Evolutionary conservation across 257 asterid genomes (phyloP).

Genomic region (Penstemon barbatus): DNA sequence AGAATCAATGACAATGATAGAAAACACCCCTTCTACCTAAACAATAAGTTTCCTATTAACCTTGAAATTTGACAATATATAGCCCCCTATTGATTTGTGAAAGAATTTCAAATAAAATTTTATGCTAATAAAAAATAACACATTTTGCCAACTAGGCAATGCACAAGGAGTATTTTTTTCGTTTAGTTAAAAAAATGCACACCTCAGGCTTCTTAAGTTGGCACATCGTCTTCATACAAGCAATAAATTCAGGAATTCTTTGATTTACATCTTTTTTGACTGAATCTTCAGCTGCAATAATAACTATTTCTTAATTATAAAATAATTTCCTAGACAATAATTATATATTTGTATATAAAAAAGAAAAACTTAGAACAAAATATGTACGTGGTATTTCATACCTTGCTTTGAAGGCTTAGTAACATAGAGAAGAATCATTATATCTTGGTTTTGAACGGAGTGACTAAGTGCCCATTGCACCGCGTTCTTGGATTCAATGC

Average conservation of each 20-base stretch:
- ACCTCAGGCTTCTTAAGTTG: conserved; percentile 80
- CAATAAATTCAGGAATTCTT: conserved; percentile 53
- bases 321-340: background rate
- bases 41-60: too few relatives aligned
- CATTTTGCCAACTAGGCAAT: too few relatives aligned
- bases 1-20: too few relatives aligned
- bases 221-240: conserved; percentile 57
- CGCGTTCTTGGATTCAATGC: conserved; percentile 62
- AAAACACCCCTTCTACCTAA: too few relatives aligned
- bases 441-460: conserved; percentile 64
- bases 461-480: conserved; percentile 81
- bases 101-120: too few relatives aligned
- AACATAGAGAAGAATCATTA: conserved; percentile 56
- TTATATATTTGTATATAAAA: too few relatives aligned
- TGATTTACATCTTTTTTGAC: conserved; percentile 34
- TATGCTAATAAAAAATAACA: background rate
- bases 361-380: background rate
- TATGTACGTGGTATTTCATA: background rate
- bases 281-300: conserved; percentile 39
- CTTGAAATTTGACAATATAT: too few relatives aligned
- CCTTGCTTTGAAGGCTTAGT: conserved; percentile 62
- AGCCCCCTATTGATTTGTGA: too few relatives aligned
- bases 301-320: background rate
- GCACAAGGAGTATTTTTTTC: too few relatives aligned
- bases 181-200: background rate